A percentile compares a stretch with the other conserved stretches of the same genome.
Evolutionary conservation across 352 stramenopile species (phyloP).

Genomic region (Peronospora farinosa): DNA sequence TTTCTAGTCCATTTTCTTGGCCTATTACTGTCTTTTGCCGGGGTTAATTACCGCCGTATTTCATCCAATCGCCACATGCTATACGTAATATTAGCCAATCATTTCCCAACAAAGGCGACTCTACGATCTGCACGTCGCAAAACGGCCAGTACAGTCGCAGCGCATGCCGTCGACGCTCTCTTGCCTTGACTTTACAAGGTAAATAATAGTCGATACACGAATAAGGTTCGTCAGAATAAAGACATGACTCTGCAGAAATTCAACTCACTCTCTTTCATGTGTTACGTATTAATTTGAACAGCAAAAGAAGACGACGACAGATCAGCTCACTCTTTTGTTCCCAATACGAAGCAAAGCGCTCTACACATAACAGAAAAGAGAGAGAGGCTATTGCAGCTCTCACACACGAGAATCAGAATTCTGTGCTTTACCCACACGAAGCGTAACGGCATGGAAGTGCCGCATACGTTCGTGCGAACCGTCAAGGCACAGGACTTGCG

Average conservation of each 20-base stretch:
- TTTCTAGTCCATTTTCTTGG: too few species aligned
- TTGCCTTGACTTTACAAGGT: constrained; percentile 8
- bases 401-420: constrained; percentile 27
- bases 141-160: constrained; percentile 24
- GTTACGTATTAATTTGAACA: constrained; percentile 3
- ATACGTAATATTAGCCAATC: constrained; percentile 14
- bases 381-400: constrained; percentile 10
- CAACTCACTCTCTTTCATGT: constrained; percentile 12
- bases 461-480: constrained; percentile 77
- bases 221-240: constrained; percentile 5
- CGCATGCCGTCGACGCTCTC: constrained; percentile 27
- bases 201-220: constrained; percentile 7
- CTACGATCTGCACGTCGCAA: constrained; percentile 26
- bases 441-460: constrained; percentile 48
- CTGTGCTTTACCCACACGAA: constrained; percentile 35
- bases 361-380: constrained; percentile 1
- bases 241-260: background rate
- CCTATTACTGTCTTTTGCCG: too few species aligned
- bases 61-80: constrained; percentile 18
- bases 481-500: constrained; percentile 76
- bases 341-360: background rate
- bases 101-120: constrained; percentile 18
- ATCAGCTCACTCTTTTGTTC: background rate
- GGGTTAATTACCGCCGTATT: too few species aligned
- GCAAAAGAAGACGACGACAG: constrained; percentile 3